A percentile compares a stretch with the other conserved stretches of the same genome.
These are phyloP conservation scores for Microcyclospora tardicrescens DNA, from an alignment of 2,329 filamentous ascomycete species.

Conservation along the genomic window DNA sequence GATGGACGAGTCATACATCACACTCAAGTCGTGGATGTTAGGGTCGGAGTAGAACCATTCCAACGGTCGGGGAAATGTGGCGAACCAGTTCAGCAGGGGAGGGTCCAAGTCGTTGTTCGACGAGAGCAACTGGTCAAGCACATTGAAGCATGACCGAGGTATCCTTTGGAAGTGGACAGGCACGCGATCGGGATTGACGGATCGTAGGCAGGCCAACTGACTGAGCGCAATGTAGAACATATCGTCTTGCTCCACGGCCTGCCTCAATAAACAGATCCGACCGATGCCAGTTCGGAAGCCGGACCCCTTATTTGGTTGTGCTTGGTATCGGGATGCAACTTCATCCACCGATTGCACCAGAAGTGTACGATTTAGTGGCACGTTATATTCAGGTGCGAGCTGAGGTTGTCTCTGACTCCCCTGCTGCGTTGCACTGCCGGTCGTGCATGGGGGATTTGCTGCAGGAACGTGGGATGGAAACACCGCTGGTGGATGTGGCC, in stretches of 20 bases:
- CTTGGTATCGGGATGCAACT: no score
- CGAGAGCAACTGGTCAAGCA: constrained; percentile 34
- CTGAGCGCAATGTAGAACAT: constrained; percentile 52
- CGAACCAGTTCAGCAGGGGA: constrained; percentile 32
- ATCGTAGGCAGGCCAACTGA: constrained; percentile 51
- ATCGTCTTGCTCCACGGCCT: constrained; percentile 46
- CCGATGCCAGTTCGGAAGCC: constrained; percentile 1
- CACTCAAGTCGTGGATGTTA: constrained; percentile 27
- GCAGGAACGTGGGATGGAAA: no score
- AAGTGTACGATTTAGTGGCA: no score
- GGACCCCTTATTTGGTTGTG: no score
- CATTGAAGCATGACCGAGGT: constrained; percentile 15
- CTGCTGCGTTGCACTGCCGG: no score
- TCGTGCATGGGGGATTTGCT: no score
- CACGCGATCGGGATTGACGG: constrained; percentile 25
- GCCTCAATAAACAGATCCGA: constrained; percentile 42
- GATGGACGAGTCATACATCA: constrained; percentile 22
- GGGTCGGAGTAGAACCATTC: constrained; percentile 24
- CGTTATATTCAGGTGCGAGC: no score
- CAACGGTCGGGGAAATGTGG: constrained; percentile 37
- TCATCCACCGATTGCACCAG: no score
- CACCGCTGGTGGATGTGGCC: no score
- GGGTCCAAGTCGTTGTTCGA: constrained; percentile 31
- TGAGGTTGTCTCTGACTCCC: no score
- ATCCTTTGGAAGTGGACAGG: constrained; percentile 27